Base-by-base conservation (phyloP, 495 filamentous ascomycete species). In the Bathelium albidoporum region DNA sequence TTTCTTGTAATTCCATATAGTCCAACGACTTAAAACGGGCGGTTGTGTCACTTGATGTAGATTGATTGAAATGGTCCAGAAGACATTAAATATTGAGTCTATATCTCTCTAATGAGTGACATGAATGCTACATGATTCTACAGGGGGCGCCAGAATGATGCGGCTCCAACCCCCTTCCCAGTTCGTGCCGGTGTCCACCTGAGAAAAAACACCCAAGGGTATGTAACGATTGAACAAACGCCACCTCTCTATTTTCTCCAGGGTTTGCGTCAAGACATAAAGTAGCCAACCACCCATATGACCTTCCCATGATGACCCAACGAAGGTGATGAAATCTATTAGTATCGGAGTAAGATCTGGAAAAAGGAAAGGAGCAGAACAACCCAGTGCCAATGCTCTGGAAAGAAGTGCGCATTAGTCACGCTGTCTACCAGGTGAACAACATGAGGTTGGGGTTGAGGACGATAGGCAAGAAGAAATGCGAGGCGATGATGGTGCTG, bases 391-490 rank as follows among this genome's bases (percentile, higher is more conserved):
- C 9, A 24, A 16, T 3, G 20, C 0, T 11, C 22, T 7, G 22
- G 22, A 2, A 29, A 5, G 49, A n/a, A 10, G 22, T 24, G 9
- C 24, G 20, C 1, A 11, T 24, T 11, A 9, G 26, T n/a, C n/a
- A n/a, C n/a, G n/a, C 16, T 32, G 29, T 59, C 45, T 75, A 86
- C 80, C 80, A 87, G 26, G 83, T 85, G 69, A 87, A 87, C 68
- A 83, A 77, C 85, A 88, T 87, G 71, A 88, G 70, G 28, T 81
- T 80, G 16, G 85, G 85, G 60, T 88, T 88, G 44, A 88, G 71
- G 59, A 75, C 78, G 58, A 88, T 78, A 3, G 84, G 85, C 44
- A 87, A 68, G 41, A 85, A 68, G 69, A 85, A 81, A 67, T 88
- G 85, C 18, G 73, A 73, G 29, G 78, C 71, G 16, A 85, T 71